A percentile compares a stretch with the other conserved stretches of the same genome.
Conservation (phyloP, 257 asterid species). For the Echites panduratus region DNA sequence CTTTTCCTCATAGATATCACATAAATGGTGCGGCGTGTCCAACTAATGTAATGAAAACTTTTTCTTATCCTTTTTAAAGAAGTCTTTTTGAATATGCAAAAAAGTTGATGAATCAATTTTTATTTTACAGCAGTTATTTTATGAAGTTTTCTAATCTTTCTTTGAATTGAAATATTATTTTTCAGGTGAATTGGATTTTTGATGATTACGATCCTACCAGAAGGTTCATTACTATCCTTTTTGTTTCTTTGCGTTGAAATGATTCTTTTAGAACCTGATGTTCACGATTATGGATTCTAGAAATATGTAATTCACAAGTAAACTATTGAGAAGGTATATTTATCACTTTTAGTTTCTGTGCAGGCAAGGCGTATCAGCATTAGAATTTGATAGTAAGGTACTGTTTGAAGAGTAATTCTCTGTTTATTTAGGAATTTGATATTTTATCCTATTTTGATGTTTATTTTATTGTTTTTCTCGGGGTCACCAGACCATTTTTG, state of each 20-base stretch:
- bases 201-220: constrained; percentile 13
- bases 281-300: background rate
- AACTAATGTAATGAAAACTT: constrained; percentile 55
- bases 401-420: constrained; percentile 6
- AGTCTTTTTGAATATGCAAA: background rate
- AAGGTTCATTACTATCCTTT: background rate
- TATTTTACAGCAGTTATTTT: background rate
- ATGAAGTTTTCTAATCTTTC: background rate
- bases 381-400: constrained; percentile 93
- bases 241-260: background rate
- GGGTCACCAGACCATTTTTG: background rate
- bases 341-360: constrained; percentile 6
- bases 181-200: constrained; percentile 42
- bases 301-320: background rate
- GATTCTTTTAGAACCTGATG: background rate
- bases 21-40: constrained; percentile 55
- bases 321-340: background rate
- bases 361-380: constrained; percentile 75
- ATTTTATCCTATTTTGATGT: background rate
- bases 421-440: background rate
- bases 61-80: background rate
- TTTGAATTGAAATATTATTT: background rate
- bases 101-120: background rate
- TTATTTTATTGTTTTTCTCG: background rate
- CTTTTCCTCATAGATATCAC: constrained; percentile 71